Conservation (phyloP, 2,329 filamentous ascomycete genomes). For the Ophiostoma pallidulum region DNA sequence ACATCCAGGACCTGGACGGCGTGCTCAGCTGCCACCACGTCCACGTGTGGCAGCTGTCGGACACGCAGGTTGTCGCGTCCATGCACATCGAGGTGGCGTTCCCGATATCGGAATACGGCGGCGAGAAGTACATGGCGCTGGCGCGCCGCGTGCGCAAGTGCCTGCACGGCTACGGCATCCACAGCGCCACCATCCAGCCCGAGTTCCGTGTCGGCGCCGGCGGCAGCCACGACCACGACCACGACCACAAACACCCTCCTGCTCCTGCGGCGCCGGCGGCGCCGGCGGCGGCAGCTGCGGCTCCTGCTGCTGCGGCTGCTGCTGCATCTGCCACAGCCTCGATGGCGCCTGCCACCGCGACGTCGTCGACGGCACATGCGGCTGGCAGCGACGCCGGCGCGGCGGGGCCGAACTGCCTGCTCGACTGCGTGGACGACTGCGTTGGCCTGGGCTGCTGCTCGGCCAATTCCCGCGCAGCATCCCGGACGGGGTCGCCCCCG, state of each 20-base stretch:
- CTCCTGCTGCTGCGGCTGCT: neutral
- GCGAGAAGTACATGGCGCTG: conserved; percentile 80
- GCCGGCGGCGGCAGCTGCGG: neutral
- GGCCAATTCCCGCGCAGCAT: conserved; percentile 26
- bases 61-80: conserved; percentile 87
- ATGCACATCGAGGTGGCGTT: conserved; percentile 90
- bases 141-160: conserved; percentile 76
- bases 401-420: conserved; percentile 31
- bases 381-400: conserved; percentile 16
- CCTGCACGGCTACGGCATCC: conserved; percentile 90
- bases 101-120: conserved; percentile 72
- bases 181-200: conserved; percentile 94
- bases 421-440: conserved; percentile 44
- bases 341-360: conserved; percentile 16
- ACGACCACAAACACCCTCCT: conserved; percentile 22
- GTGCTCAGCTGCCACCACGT: conserved; percentile 90
- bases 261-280: neutral
- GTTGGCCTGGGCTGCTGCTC: conserved; percentile 37
- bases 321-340: neutral
- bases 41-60: conserved; percentile 95
- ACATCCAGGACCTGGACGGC: conserved; percentile 76
- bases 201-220: conserved; percentile 60
- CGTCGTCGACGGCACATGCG: conserved; percentile 27
- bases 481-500: conserved; percentile 22
- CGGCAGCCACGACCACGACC: conserved; percentile 21